Conservation (phyloP, 192 early-diverging fungal genomes). For the Coemansia sp. region DNA sequence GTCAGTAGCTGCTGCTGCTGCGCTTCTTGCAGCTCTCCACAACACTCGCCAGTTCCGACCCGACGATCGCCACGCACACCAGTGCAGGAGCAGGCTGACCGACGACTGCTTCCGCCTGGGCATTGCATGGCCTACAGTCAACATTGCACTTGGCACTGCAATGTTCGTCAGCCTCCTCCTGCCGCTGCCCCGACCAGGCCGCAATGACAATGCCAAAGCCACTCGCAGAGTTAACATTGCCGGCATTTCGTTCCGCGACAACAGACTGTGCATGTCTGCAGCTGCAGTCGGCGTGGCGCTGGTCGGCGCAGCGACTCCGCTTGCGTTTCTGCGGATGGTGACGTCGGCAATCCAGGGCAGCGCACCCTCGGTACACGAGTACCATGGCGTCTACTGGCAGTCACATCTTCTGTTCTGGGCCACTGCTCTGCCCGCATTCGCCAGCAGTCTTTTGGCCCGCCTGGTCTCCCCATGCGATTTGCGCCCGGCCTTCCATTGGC, state of each 20-base stretch:
- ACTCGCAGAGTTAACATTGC: background rate
- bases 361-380: background rate
- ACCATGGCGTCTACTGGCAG: background rate
- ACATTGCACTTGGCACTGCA: background rate
- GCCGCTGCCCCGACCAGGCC: background rate
- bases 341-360: background rate
- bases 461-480: background rate
- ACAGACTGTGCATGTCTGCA: slow-evolving; percentile 12
- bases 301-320: slow-evolving; percentile 4
- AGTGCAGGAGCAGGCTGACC: background rate
- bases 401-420: background rate
- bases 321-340: background rate
- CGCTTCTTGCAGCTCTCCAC: background rate
- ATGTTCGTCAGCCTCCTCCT: background rate
- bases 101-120: slow-evolving; percentile 15
- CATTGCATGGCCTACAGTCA: slow-evolving; percentile 3
- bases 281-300: slow-evolving; percentile 5
- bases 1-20: background rate
- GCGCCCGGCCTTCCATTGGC: background rate
- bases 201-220: slow-evolving; percentile 1
- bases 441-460: background rate
- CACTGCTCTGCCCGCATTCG: background rate
- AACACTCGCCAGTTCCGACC: background rate
- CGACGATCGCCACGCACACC: background rate
- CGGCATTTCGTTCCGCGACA: slow-evolving; percentile 19